Percentiles rank a stretch among this genome's conserved stretches.
These are phyloP conservation scores for Candida qinlingensis DNA, from an alignment of 805 yeast genomes.

Conservation along the genomic window DNA sequence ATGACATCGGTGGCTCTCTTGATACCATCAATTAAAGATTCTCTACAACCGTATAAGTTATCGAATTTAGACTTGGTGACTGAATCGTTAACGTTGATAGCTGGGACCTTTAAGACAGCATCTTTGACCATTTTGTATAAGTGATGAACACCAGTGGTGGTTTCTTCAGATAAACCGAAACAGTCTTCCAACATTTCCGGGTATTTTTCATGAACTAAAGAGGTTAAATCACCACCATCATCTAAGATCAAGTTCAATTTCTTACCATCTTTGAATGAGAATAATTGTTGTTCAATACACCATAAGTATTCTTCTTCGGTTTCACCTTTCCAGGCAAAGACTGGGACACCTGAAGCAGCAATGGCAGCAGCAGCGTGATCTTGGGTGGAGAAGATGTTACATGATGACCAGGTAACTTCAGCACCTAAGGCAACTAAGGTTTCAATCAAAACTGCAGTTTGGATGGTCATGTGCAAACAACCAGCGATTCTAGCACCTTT, in stretches of 20 bases:
- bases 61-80: slow-evolving; percentile 99
- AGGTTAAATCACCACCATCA: slow-evolving; percentile 98
- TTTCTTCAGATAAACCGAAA: slow-evolving; percentile 96
- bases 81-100: slow-evolving; percentile 97
- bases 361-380: slow-evolving; percentile 99
- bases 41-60: slow-evolving; percentile 99
- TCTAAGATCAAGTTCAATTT: slow-evolving; percentile 95
- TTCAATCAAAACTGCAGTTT: slow-evolving; percentile 98
- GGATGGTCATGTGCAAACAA: slow-evolving; percentile 99
- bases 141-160: slow-evolving; percentile 99
- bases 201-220: slow-evolving; percentile 94
- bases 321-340: slow-evolving; percentile 99
- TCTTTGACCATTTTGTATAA: slow-evolving; percentile 93
- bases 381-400: slow-evolving; percentile 99
- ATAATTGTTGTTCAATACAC: slow-evolving; percentile 99
- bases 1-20: slow-evolving; percentile 99
- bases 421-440: slow-evolving; percentile 97
- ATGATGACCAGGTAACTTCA: slow-evolving; percentile 98
- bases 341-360: slow-evolving; percentile 99
- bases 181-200: slow-evolving; percentile 96
- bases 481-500: slow-evolving; percentile 99
- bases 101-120: slow-evolving; percentile 90
- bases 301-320: slow-evolving; percentile 98
- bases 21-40: slow-evolving; percentile 96
- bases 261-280: slow-evolving; percentile 93